A percentile compares a stretch with the other conserved stretches of the same genome.
Evolutionary conservation across 2,329 filamentous ascomycete species (phyloP).

Genomic region (Monilinia vaccinii-corymbosi): DNA sequence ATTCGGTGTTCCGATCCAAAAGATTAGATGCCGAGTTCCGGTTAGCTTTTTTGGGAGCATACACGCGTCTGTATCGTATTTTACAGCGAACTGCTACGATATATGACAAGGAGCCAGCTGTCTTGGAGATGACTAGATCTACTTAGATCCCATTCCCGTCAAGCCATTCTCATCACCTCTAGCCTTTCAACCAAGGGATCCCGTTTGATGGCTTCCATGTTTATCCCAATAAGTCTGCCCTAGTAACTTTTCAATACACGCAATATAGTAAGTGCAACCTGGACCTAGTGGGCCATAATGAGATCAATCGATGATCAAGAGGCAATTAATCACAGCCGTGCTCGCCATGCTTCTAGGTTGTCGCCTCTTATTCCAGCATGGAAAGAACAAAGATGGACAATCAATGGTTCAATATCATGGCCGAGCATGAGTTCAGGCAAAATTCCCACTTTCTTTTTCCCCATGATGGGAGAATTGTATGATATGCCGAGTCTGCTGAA

Average conservation of each 20-base stretch:
- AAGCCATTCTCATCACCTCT: background rate
- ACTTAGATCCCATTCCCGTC: background rate
- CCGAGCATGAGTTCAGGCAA: background rate
- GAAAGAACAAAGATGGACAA: background rate
- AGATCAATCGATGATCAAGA: background rate
- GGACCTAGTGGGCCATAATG: background rate
- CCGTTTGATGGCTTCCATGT: background rate
- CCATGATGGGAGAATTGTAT: background rate
- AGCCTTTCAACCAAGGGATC: background rate
- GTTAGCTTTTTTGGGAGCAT: background rate
- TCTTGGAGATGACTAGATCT: background rate
- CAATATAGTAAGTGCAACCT: background rate
- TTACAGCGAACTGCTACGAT: background rate
- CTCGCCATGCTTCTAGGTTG: background rate
- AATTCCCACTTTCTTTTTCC: background rate
- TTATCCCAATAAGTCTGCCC: background rate
- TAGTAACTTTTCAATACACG: background rate
- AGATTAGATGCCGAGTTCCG: background rate
- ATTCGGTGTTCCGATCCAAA: background rate
- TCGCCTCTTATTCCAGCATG: background rate
- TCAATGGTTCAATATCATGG: background rate
- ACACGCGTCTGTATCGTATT: background rate
- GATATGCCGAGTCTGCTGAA: background rate
- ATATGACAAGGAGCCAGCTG: constrained; percentile 1
- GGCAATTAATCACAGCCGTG: constrained; percentile 1